phyloP scores from a whole-genome alignment of 1,284 basidiomycete species.

The Melampsora larici-populina region DNA sequence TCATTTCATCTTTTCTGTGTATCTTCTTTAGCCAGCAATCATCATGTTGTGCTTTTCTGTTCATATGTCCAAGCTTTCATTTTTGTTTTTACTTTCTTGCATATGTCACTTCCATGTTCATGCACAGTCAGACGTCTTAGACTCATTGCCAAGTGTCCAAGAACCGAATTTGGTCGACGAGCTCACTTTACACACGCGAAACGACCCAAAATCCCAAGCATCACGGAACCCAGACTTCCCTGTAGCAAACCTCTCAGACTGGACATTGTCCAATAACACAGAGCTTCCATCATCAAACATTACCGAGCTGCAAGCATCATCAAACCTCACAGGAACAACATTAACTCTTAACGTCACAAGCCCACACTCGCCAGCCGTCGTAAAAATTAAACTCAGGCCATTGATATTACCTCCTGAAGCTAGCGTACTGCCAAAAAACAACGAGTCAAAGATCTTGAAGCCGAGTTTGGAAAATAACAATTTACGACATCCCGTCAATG shows the following conservation, averaged over 20 bases:
- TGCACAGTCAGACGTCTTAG: background rate
- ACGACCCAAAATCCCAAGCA: no score
- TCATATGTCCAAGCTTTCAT: background rate
- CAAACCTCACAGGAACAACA: no score
- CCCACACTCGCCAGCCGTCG: no score
- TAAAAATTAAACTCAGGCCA: no score
- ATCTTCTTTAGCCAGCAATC: background rate
- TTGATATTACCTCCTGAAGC: background rate
- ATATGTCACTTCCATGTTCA: background rate
- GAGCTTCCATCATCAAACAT: no score
- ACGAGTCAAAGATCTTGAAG: background rate
- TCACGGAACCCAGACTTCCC: no score
- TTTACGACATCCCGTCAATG: background rate
- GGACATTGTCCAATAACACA: no score
- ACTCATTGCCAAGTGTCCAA: background rate
- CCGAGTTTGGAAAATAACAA: background rate
- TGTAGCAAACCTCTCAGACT: no score
- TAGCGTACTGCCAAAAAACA: background rate
- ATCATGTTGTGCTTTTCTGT: background rate
- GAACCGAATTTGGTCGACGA: background rate
- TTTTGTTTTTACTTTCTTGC: background rate
- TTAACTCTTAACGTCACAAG: no score
- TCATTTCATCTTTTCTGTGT: no score
- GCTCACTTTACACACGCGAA: no score
- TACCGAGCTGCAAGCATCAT: no score